Percentiles rank a stretch among this genome's conserved stretches.
These are phyloP conservation scores for Fusarium piperis DNA, from an alignment of 2,329 filamentous ascomycete genomes.

Conservation along the genomic window DNA sequence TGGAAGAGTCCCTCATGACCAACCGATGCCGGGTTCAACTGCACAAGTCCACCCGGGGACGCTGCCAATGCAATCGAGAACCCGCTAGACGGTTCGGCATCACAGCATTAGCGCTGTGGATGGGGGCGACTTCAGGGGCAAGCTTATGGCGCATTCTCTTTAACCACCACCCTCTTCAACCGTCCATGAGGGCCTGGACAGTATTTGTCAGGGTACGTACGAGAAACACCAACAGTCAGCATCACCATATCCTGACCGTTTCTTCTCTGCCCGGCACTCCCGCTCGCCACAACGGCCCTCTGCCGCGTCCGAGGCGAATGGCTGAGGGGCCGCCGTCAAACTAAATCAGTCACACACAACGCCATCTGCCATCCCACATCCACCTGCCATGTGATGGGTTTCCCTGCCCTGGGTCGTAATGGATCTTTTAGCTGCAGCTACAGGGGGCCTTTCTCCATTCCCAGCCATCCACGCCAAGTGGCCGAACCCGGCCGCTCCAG, in stretches of 20 bases:
- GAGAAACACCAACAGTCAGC: constrained; percentile 29
- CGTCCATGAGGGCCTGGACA: too few species aligned
- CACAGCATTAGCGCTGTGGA: constrained; percentile 26
- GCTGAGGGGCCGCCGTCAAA: constrained; percentile 10
- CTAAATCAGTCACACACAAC: constrained; percentile 32
- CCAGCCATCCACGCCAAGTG: constrained; percentile 43
- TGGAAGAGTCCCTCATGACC: constrained; percentile 26
- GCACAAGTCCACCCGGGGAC: constrained; percentile 27
- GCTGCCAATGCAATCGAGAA: constrained; percentile 30
- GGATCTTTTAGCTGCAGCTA: constrained; percentile 38
- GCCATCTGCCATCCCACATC: constrained; percentile 26
- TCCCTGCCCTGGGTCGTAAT: constrained; percentile 12
- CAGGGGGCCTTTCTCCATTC: constrained; percentile 28
- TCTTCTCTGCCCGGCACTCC: constrained; percentile 24
- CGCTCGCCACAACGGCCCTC: constrained; percentile 5
- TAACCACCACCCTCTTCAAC: background rate
- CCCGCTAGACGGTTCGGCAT: constrained; percentile 32
- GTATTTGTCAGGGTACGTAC: background rate
- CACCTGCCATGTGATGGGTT: constrained; percentile 37
- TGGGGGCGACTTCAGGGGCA: constrained; percentile 17
- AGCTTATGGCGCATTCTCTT: constrained; percentile 29
- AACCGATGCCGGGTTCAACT: constrained; percentile 32
- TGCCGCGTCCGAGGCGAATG: background rate
- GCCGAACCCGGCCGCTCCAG: constrained; percentile 28
- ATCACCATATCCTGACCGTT: constrained; percentile 26